phyloP scores from a whole-genome alignment of 306 rosid species.

The Cucumis cinereus region DNA sequence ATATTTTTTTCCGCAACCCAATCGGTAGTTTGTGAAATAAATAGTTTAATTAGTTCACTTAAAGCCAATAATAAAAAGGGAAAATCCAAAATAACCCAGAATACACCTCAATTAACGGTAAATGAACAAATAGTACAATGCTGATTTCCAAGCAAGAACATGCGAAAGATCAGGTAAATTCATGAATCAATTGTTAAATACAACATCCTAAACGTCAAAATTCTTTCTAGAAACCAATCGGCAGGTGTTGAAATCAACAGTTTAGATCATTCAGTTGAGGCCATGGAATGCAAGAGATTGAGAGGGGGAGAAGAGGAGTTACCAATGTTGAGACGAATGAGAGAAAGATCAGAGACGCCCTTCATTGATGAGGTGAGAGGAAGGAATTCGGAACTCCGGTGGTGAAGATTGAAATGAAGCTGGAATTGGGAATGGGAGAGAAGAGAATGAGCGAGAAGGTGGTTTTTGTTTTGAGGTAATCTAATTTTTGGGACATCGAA shows the following conservation, averaged over 20 bases:
- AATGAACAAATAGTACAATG: not conserved
- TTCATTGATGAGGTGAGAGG: constrained; percentile 7
- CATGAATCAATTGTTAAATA: not conserved
- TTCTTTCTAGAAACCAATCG: constrained; percentile 11
- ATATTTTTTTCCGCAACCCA: constrained; percentile 8
- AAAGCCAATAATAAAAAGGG: not conserved
- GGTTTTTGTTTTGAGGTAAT: not conserved
- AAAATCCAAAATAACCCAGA: not conserved
- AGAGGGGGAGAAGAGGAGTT: not conserved
- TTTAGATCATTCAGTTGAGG: not conserved
- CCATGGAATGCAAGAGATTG: not conserved
- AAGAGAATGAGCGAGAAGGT: not conserved
- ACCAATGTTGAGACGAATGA: constrained; percentile 73
- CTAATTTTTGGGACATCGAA: not conserved
- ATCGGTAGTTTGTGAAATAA: not conserved
- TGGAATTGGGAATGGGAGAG: not conserved
- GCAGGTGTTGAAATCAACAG: not conserved
- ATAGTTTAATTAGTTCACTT: not conserved
- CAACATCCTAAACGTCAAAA: not conserved
- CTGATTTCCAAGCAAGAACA: not conserved
- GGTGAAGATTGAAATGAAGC: not conserved
- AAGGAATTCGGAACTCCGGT: not conserved
- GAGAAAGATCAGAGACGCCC: constrained; percentile 26
- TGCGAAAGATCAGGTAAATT: not conserved
- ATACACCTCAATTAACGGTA: not conserved